Conservation (phyloP, 352 stramenopile genomes). For the Globisporangium cederbergense region DNA sequence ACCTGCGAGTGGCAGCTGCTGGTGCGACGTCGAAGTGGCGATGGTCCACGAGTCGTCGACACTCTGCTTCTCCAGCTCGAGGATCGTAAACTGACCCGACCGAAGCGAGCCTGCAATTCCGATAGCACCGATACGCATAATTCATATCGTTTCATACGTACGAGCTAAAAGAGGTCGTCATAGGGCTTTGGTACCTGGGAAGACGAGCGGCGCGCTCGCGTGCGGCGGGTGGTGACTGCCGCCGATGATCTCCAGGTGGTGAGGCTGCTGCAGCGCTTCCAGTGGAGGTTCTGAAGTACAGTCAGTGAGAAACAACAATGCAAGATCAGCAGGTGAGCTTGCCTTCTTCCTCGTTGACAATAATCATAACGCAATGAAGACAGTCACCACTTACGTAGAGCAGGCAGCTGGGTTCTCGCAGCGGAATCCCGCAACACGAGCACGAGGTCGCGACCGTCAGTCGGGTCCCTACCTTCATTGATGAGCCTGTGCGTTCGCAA, state of each 20-base stretch:
- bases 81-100: conserved; percentile 68
- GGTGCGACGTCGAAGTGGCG: conserved; percentile 37
- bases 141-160: neutral
- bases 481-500: conserved; percentile 31
- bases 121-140: neutral
- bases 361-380: neutral
- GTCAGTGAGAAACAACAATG: neutral
- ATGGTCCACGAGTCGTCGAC: conserved; percentile 52
- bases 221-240: conserved; percentile 43
- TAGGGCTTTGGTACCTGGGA: conserved; percentile 36
- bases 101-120: conserved; percentile 51
- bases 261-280: neutral
- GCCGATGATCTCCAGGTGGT: conserved; percentile 60
- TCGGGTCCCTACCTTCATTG: conserved; percentile 54
- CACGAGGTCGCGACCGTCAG: conserved; percentile 46
- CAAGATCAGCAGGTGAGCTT: neutral
- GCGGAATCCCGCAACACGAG: conserved; percentile 60
- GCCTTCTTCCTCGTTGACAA: neutral
- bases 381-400: conserved; percentile 24
- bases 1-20: conserved; percentile 28
- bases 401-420: conserved; percentile 36
- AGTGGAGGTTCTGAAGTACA: neutral
- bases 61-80: conserved; percentile 54
- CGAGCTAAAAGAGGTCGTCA: neutral
- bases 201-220: conserved; percentile 46